A percentile compares a stretch with the other conserved stretches of the same genome.
These are phyloP conservation scores for Trichoderma koningii DNA, from an alignment of 2,329 filamentous ascomycete species.

Conservation along the genomic window DNA sequence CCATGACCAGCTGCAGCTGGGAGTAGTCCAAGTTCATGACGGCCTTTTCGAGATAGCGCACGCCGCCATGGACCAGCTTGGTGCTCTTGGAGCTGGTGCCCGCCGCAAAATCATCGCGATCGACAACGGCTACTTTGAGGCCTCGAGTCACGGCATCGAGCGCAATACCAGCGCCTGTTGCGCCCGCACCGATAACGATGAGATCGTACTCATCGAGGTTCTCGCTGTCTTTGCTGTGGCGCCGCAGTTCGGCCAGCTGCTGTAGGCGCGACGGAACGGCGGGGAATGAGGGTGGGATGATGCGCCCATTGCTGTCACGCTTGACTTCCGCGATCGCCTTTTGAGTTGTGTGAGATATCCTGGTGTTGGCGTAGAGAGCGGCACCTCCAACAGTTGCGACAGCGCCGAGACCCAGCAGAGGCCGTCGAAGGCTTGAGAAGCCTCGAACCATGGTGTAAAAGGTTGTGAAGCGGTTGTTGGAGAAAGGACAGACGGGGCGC, in stretches of 20 bases:
- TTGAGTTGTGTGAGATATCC: conserved; percentile 39
- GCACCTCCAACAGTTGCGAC: conserved; percentile 38
- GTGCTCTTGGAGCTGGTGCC: conserved; percentile 87
- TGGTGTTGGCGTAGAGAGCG: conserved; percentile 37
- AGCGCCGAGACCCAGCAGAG: conserved; percentile 39
- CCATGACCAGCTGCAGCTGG: conserved; percentile 78
- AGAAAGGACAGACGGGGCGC: not conserved
- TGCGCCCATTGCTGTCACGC: conserved; percentile 42
- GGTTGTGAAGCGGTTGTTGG: not conserved
- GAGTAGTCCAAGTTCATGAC: conserved; percentile 83
- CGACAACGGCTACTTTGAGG: conserved; percentile 76
- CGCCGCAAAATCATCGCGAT: conserved; percentile 79
- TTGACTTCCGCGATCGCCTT: conserved; percentile 40
- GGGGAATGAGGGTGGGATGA: conserved; percentile 44
- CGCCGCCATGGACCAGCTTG: conserved; percentile 82
- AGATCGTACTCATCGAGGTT: conserved; percentile 69
- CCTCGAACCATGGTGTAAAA: conserved; percentile 40
- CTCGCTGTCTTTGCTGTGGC: conserved; percentile 38
- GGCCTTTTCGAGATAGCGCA: conserved; percentile 83
- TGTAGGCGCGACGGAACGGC: conserved; percentile 40
- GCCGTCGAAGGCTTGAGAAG: conserved; percentile 41
- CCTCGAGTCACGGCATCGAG: conserved; percentile 79
- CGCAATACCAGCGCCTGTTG: conserved; percentile 78
- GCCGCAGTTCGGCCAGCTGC: conserved; percentile 46
- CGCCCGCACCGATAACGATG: conserved; percentile 76